phyloP scores from a whole-genome alignment of 2,329 filamentous ascomycete species.

The Pyricularia pennisetigena region DNA sequence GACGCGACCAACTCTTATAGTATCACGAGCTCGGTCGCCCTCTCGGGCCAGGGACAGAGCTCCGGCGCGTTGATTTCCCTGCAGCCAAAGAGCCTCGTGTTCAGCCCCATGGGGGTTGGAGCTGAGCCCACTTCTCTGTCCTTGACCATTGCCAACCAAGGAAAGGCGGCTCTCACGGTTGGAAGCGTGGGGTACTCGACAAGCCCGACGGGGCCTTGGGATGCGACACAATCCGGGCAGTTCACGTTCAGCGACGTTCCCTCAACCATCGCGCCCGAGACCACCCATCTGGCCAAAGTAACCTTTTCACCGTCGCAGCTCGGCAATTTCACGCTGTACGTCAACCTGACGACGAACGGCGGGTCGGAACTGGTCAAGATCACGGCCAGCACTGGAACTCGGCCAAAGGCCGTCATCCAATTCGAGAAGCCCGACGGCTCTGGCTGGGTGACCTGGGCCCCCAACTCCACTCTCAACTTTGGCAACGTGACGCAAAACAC shows the following conservation, averaged over 20 bases:
- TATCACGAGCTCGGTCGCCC: conserved; percentile 30
- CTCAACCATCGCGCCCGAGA: conserved; percentile 26
- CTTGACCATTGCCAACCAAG: conserved; percentile 38
- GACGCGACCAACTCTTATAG: conserved; percentile 33
- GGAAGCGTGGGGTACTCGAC: conserved; percentile 31
- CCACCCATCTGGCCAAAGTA: conserved; percentile 28
- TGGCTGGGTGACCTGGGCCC: conserved; percentile 37
- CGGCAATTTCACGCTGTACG: conserved; percentile 39
- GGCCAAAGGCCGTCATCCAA: conserved; percentile 39
- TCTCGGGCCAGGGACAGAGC: conserved; percentile 40
- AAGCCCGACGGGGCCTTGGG: conserved; percentile 32
- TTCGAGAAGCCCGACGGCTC: conserved; percentile 42
- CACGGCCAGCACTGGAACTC: conserved; percentile 36
- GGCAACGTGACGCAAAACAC: conserved; percentile 44
- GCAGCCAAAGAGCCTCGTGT: conserved; percentile 36
- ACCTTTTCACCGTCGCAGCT: conserved; percentile 33
- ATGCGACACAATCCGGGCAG: conserved; percentile 27
- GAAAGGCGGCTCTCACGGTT: conserved; percentile 34
- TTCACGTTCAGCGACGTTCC: conserved; percentile 41
- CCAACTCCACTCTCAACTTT: conserved; percentile 37
- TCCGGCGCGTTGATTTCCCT: conserved; percentile 32
- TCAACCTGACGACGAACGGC: conserved; percentile 36
- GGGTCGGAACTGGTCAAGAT: conserved; percentile 39
- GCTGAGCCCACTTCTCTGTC: conserved; percentile 27
- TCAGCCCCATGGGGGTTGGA: conserved; percentile 37